These are phyloP conservation scores for Penicillium rolfsii DNA, from an alignment of 2,329 filamentous ascomycete genomes.

Conservation along the genomic window DNA sequence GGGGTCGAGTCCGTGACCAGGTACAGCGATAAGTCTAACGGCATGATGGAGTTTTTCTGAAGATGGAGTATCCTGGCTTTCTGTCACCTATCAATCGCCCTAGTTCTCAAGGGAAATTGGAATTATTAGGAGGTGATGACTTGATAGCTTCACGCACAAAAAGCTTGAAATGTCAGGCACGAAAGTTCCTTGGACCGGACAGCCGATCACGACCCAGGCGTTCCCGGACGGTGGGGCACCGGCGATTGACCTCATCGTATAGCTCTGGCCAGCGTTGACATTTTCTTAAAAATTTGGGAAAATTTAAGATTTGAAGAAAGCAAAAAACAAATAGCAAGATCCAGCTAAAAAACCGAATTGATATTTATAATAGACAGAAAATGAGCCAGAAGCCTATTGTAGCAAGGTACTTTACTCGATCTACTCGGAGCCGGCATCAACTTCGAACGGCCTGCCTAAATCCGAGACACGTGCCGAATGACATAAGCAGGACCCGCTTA, in stretches of 20 bases:
- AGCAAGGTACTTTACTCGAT: background rate
- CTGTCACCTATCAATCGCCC: no score
- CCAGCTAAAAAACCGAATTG: background rate
- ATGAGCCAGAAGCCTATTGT: background rate
- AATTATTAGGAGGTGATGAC: background rate
- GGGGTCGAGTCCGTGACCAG: constrained; percentile 93
- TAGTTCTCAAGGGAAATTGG: background rate
- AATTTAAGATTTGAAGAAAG: background rate
- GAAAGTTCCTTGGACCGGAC: background rate
- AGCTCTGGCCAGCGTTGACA: constrained; percentile 1
- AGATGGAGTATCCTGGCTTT: background rate
- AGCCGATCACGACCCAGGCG: constrained; percentile 16
- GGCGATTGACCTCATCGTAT: constrained; percentile 24
- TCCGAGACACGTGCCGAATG: constrained; percentile 30
- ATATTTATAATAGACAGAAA: background rate
- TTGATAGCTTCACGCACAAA: background rate
- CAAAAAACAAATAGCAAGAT: no score
- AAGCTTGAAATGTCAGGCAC: constrained; percentile 1
- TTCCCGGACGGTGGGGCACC: constrained; percentile 22
- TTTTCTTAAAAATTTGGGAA: background rate
- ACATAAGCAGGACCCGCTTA: constrained; percentile 32
- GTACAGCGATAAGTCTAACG: constrained; percentile 79
- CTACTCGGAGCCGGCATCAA: background rate
- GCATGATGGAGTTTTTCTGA: constrained; percentile 34
- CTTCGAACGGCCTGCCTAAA: constrained; percentile 11